phyloP scores from a whole-genome alignment of 345 rosid genomes.

The Camelina laxa region DNA sequence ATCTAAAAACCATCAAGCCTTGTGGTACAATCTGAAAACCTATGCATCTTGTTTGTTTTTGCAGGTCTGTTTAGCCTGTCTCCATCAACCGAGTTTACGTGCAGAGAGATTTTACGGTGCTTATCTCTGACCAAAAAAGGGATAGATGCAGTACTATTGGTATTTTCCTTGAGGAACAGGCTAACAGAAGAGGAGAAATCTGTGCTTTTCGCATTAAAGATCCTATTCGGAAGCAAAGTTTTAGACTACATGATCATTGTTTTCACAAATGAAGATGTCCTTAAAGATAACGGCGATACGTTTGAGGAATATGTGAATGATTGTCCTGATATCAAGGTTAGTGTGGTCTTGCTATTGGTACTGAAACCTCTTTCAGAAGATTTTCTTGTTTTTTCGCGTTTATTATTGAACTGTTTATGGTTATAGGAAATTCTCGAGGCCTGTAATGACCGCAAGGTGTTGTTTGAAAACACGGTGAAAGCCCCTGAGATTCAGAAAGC shows the following conservation, averaged over 20 bases:
- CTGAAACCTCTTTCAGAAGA: not conserved
- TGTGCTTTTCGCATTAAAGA: slow-evolving; percentile 57
- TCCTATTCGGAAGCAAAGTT: slow-evolving; percentile 68
- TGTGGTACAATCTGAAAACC: not conserved
- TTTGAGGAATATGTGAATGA: slow-evolving; percentile 68
- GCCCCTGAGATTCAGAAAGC: slow-evolving; percentile 47
- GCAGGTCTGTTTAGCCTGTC: slow-evolving; percentile 27
- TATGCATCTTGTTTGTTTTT: not conserved
- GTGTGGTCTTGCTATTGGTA: not conserved
- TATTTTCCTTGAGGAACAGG: slow-evolving; percentile 64
- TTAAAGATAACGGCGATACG: slow-evolving; percentile 65
- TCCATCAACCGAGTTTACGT: slow-evolving; percentile 21
- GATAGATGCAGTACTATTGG: slow-evolving; percentile 72
- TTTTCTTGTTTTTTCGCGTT: not conserved
- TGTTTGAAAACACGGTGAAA: slow-evolving; percentile 67
- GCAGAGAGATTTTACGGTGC: not conserved
- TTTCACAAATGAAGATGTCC: slow-evolving; percentile 81
- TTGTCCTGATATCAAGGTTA: slow-evolving; percentile 72
- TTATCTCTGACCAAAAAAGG: slow-evolving; percentile 56
- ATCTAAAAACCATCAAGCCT: too few species aligned
- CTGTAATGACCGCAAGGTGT: slow-evolving; percentile 58
- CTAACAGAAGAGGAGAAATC: slow-evolving; percentile 77
- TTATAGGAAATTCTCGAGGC: slow-evolving; percentile 57
- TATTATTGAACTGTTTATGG: not conserved
- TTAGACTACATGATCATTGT: slow-evolving; percentile 76